These are phyloP conservation scores for Heterobasidion annosum DNA, from an alignment of 1,284 basidiomycete species.

Conservation along the genomic window DNA sequence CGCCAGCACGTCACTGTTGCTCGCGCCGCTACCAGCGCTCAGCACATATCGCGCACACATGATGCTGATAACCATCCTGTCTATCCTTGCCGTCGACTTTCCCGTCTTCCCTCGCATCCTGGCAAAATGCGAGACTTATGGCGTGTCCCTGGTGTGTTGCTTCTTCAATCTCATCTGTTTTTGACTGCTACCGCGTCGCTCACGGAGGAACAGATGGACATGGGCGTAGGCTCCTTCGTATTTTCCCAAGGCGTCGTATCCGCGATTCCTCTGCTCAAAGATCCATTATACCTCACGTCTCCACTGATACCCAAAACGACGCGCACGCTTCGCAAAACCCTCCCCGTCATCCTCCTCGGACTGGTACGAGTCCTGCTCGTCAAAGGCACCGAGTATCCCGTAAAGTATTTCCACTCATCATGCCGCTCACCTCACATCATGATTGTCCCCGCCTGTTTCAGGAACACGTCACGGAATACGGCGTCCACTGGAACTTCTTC, in stretches of 20 bases:
- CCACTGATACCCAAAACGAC: conserved; percentile 44
- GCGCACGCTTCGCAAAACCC: conserved; percentile 41
- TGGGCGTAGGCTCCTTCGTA: conserved; percentile 94
- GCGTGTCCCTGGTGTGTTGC: conserved; percentile 73
- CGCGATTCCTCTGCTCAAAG: conserved; percentile 65
- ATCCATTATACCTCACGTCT: conserved; percentile 40
- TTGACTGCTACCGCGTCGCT: background rate
- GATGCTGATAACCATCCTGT: conserved; percentile 88
- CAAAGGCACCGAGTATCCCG: conserved; percentile 92
- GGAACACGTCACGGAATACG: conserved; percentile 97
- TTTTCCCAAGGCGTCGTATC: conserved; percentile 92
- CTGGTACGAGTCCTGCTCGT: conserved; percentile 77
- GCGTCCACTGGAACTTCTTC: conserved; percentile 99
- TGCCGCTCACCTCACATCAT: background rate
- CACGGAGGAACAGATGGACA: conserved; percentile 71
- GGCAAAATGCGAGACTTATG: conserved; percentile 93
- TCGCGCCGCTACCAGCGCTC: conserved; percentile 56
- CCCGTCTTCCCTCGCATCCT: conserved; percentile 81
- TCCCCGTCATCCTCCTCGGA: conserved; percentile 73
- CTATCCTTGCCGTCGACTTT: conserved; percentile 96
- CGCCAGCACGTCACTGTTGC: conserved; percentile 8
- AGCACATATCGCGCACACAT: conserved; percentile 92
- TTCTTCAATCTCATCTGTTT: background rate
- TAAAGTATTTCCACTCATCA: conserved; percentile 26
- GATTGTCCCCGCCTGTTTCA: conserved; percentile 19